These are phyloP conservation scores for Aspergillus glaucus DNA, from an alignment of 2,329 filamentous ascomycete species.

Conservation along the genomic window DNA sequence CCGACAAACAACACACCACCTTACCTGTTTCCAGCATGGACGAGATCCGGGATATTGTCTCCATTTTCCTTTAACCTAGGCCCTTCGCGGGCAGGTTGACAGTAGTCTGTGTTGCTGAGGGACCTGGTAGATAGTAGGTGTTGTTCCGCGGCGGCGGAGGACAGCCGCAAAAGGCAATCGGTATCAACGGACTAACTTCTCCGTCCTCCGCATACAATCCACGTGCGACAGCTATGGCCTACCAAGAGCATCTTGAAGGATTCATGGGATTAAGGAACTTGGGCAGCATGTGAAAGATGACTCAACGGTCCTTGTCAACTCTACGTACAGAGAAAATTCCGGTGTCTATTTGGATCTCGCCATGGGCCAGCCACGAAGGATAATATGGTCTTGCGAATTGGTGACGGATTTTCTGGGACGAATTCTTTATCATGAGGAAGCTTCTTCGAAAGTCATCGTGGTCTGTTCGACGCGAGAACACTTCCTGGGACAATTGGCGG, in stretches of 20 bases:
- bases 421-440: slow-evolving; percentile 50
- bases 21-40: slow-evolving; percentile 89
- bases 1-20: slow-evolving; percentile 17
- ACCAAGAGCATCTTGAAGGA: no score
- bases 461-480: slow-evolving; percentile 60
- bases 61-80: slow-evolving; percentile 54
- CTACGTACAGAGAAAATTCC: no score
- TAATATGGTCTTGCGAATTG: slow-evolving; percentile 45
- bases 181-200: no score
- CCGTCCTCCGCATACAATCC: no score
- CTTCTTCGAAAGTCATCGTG: slow-evolving; percentile 59
- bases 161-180: no score
- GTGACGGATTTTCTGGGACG: slow-evolving; percentile 54
- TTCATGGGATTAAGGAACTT: no score
- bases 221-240: no score
- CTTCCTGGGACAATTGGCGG: slow-evolving; percentile 57
- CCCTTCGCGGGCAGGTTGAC: slow-evolving; percentile 8
- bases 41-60: slow-evolving; percentile 91
- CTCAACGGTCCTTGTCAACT: no score
- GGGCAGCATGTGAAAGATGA: no score
- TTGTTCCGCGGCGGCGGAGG: no score
- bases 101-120: background rate
- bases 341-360: background rate
- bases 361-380: slow-evolving; percentile 14
- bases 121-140: no score